A percentile compares a stretch with the other conserved stretches of the same genome.
These are phyloP conservation scores for Candida tallmaniae DNA, from an alignment of 805 yeast species.

Conservation along the genomic window DNA sequence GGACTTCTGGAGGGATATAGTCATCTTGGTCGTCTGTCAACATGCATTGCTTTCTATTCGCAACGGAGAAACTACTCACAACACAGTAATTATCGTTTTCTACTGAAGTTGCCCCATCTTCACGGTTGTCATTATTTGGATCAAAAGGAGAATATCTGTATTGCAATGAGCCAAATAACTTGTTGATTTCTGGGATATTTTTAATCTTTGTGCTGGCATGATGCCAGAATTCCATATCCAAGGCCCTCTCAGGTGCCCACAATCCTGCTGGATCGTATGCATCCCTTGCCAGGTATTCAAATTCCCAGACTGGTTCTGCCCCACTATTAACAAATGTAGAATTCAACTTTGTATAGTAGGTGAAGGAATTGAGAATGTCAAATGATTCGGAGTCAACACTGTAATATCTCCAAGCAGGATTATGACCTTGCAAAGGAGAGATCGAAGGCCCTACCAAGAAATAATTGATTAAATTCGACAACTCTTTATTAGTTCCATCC, in stretches of 20 bases:
- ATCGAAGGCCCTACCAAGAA: slow-evolving; percentile 65
- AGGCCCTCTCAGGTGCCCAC: slow-evolving; percentile 60
- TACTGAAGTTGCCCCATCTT: slow-evolving; percentile 20
- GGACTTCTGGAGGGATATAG: slow-evolving; percentile 13
- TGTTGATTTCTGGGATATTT: slow-evolving; percentile 39
- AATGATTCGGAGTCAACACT: slow-evolving; percentile 58
- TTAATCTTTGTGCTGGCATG: slow-evolving; percentile 29
- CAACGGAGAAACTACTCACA: slow-evolving; percentile 18
- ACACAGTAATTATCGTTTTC: slow-evolving; percentile 18
- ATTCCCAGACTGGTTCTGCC: slow-evolving; percentile 57
- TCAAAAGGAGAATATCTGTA: slow-evolving; percentile 44
- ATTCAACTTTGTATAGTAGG: slow-evolving; percentile 55
- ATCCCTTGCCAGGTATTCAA: slow-evolving; percentile 62
- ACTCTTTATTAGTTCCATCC: slow-evolving; percentile 30
- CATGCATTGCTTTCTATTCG: slow-evolving; percentile 16
- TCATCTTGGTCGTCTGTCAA: slow-evolving; percentile 19
- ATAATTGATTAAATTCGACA: slow-evolving; percentile 32
- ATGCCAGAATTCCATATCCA: slow-evolving; percentile 66
- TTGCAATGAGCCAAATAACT: slow-evolving; percentile 42
- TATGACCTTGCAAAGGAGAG: slow-evolving; percentile 54
- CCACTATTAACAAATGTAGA: slow-evolving; percentile 51
- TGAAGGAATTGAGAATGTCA: slow-evolving; percentile 55
- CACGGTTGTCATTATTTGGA: slow-evolving; percentile 13
- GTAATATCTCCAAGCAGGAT: slow-evolving; percentile 73
- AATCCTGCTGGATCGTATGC: slow-evolving; percentile 43